These are phyloP conservation scores for Tanacetum coccineum DNA, from an alignment of 129 eudicot genomes.

Conservation along the genomic window DNA sequence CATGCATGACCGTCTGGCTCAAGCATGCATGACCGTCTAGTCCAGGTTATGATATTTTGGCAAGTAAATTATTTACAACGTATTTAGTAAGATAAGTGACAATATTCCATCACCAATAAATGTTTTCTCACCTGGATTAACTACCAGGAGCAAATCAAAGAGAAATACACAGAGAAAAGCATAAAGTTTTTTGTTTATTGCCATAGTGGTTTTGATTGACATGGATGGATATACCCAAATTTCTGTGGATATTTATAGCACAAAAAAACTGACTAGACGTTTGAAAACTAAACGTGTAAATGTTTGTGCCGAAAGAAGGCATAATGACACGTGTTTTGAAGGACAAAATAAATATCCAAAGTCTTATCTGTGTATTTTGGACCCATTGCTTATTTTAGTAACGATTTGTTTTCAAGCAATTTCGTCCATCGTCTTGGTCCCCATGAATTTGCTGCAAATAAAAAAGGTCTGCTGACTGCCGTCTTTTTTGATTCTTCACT, in stretches of 20 bases:
- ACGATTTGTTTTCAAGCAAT: not conserved
- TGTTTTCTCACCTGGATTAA: slow-evolving; percentile 14
- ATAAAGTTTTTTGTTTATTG: not conserved
- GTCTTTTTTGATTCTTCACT: not conserved
- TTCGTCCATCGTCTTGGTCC: not conserved
- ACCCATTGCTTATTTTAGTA: not conserved
- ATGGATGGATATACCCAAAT: not conserved
- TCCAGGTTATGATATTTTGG: no score
- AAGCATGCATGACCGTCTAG: no score
- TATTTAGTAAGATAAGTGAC: not conserved
- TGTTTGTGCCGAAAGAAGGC: no score
- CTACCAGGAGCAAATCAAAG: not conserved
- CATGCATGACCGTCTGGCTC: no score
- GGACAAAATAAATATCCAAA: no score
- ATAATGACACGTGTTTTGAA: no score
- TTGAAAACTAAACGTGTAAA: no score
- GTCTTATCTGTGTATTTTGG: not conserved
- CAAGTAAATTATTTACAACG: not conserved
- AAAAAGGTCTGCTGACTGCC: no score
- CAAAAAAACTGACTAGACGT: not conserved
- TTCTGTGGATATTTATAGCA: not conserved
- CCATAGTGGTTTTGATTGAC: not conserved
- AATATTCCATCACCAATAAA: not conserved
- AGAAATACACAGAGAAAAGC: not conserved
- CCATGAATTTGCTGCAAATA: not conserved